Percentiles rank a stretch among this genome's conserved stretches.
phyloP scores from a whole-genome alignment of 306 rosid species.

The Cucurbita maxima region DNA sequence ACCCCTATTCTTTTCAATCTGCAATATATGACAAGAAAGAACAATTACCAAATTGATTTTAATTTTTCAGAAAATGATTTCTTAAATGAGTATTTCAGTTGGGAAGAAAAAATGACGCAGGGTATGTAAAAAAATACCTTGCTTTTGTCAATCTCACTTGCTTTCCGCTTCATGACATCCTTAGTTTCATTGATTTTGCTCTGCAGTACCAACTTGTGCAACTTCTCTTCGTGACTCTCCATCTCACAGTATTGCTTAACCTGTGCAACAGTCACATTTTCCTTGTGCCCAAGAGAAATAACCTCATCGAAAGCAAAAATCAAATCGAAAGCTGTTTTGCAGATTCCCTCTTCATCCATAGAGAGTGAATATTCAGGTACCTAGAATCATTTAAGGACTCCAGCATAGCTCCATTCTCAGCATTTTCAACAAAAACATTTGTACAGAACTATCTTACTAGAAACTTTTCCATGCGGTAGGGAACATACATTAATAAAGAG shows the following conservation, averaged over 20 bases:
- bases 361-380: conserved; percentile 84
- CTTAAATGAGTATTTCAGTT: background rate
- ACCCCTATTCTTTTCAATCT: conserved; percentile 81
- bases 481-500: background rate
- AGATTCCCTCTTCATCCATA: conserved; percentile 86
- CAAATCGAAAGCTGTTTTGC: conserved; percentile 84
- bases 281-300: conserved; percentile 95
- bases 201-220: conserved; percentile 82
- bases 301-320: conserved; percentile 95
- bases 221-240: conserved; percentile 99
- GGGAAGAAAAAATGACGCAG: background rate
- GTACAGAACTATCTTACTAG: background rate
- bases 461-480: background rate
- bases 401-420: background rate
- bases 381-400: conserved; percentile 45
- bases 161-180: conserved; percentile 94
- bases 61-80: background rate
- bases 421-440: background rate
- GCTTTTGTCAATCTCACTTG: conserved; percentile 98
- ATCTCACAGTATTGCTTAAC: conserved; percentile 98
- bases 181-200: conserved; percentile 93
- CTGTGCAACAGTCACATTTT: conserved; percentile 89
- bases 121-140: conserved; percentile 36
- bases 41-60: background rate
- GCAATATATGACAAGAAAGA: conserved; percentile 11